These are phyloP conservation scores for Mytilinidion resinicola DNA, from an alignment of 495 filamentous ascomycete genomes.

Conservation along the genomic window DNA sequence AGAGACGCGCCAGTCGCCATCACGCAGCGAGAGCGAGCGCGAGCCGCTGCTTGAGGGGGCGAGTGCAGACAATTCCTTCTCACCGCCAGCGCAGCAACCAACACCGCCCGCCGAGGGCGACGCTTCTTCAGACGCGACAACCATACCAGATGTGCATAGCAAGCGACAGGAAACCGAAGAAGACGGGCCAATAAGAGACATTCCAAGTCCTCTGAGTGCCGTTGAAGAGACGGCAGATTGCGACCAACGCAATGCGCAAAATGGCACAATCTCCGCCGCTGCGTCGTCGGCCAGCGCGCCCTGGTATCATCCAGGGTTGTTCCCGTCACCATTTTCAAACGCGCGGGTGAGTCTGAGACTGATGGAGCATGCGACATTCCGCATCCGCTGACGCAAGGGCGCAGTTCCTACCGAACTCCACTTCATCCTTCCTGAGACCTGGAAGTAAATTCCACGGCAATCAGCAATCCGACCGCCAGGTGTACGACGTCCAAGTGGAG, in stretches of 20 bases:
- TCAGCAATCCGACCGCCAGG: constrained; percentile 82
- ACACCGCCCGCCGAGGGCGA: constrained; percentile 21
- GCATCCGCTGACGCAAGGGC: constrained; percentile 7
- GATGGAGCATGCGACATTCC: neutral
- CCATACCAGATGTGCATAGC: constrained; percentile 7
- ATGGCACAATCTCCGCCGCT: constrained; percentile 8
- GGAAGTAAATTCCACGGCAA: constrained; percentile 86
- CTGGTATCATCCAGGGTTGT: constrained; percentile 11
- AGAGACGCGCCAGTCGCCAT: constrained; percentile 25
- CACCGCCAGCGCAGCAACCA: constrained; percentile 23
- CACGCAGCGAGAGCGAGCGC: neutral
- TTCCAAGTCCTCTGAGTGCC: constrained; percentile 30
- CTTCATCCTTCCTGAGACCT: constrained; percentile 79
- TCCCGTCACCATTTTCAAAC: constrained; percentile 21
- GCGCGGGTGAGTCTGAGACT: constrained; percentile 19
- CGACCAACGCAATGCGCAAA: constrained; percentile 21
- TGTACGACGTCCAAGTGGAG: constrained; percentile 93
- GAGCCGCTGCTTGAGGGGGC: constrained; percentile 3
- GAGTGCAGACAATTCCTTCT: constrained; percentile 1
- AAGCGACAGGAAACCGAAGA: constrained; percentile 23
- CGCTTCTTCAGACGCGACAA: constrained; percentile 10
- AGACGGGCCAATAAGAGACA: constrained; percentile 29
- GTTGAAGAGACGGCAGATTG: constrained; percentile 26
- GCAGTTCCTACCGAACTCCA: constrained; percentile 54
- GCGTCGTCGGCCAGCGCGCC: constrained; percentile 11